Conservation (phyloP, 148 eudicot genomes). For the Fagopyrum esculentum region DNA sequence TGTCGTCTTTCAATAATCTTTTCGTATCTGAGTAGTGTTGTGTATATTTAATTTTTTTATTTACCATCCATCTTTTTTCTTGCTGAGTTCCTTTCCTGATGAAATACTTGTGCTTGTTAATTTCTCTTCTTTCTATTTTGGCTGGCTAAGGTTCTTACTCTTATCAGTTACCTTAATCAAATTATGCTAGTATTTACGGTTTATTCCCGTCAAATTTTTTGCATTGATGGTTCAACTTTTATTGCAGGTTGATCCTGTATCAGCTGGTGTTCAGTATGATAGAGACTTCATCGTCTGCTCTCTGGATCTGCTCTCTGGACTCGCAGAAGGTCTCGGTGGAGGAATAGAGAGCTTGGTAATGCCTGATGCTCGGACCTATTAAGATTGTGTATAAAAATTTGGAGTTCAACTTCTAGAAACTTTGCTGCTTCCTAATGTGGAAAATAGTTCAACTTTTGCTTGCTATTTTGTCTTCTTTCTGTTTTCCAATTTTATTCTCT, state of each 20-base stretch:
- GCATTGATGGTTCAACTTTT: neutral
- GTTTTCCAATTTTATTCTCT: neutral
- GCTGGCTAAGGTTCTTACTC: neutral
- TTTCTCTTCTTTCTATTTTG: neutral
- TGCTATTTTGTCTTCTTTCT: neutral
- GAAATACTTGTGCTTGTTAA: neutral
- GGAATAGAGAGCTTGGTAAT: conserved; percentile 92
- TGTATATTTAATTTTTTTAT: no score
- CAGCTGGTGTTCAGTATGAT: conserved; percentile 75
- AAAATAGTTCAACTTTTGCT: neutral
- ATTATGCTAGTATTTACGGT: neutral
- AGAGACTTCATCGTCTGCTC: conserved; percentile 85
- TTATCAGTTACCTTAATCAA: neutral
- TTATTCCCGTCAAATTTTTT: neutral
- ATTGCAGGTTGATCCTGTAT: conserved; percentile 58
- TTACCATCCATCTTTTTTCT: neutral
- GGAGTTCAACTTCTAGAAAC: neutral
- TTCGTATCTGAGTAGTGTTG: neutral
- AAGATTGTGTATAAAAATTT: neutral
- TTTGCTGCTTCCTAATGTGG: neutral
- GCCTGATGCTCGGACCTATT: neutral
- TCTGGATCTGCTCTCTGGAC: conserved; percentile 89
- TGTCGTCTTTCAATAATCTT: neutral
- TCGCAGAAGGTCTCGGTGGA: conserved; percentile 89
- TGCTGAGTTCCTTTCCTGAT: neutral